Conservation (phyloP, 768 basidiomycete species). For the Postia placenta region DNA sequence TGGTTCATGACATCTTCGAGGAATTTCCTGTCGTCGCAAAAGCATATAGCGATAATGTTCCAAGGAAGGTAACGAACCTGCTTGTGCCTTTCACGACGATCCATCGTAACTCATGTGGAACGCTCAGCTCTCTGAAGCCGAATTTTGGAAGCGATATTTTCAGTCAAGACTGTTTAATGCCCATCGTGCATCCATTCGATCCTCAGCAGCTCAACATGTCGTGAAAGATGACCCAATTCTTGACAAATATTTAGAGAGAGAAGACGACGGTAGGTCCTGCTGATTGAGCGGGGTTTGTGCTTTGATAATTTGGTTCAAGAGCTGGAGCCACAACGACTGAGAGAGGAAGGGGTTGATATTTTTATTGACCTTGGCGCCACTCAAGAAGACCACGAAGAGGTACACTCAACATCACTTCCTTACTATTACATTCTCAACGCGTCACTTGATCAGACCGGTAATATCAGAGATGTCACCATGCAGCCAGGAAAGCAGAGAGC, state of each 20-base stretch:
- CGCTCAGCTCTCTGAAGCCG: slow-evolving; percentile 74
- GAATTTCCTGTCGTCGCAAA: slow-evolving; percentile 93
- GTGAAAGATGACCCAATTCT: slow-evolving; percentile 91
- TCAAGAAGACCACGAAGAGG: slow-evolving; percentile 86
- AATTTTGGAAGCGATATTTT: slow-evolving; percentile 98
- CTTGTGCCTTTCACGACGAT: slow-evolving; percentile 7
- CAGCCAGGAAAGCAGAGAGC: slow-evolving; percentile 86
- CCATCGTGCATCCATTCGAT: slow-evolving; percentile 89
- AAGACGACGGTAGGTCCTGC: slow-evolving; percentile 74
- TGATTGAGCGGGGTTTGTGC: not conserved
- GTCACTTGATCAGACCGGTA: slow-evolving; percentile 60
- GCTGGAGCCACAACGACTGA: slow-evolving; percentile 67
- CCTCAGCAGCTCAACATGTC: slow-evolving; percentile 75
- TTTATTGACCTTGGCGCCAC: slow-evolving; percentile 88
- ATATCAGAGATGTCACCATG: slow-evolving; percentile 91
- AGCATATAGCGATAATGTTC: slow-evolving; percentile 91
- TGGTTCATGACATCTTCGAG: slow-evolving; percentile 95
- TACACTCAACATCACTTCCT: slow-evolving; percentile 22
- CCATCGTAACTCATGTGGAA: not conserved
- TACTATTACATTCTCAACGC: not conserved
- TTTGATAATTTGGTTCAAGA: slow-evolving; percentile 37
- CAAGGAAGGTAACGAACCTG: slow-evolving; percentile 57
- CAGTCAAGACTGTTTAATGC: slow-evolving; percentile 93
- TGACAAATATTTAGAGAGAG: slow-evolving; percentile 92
- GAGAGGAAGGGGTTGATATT: slow-evolving; percentile 62